Conservation (phyloP, 768 basidiomycete genomes). For the Krasilnikovozyma curviuscula region DNA sequence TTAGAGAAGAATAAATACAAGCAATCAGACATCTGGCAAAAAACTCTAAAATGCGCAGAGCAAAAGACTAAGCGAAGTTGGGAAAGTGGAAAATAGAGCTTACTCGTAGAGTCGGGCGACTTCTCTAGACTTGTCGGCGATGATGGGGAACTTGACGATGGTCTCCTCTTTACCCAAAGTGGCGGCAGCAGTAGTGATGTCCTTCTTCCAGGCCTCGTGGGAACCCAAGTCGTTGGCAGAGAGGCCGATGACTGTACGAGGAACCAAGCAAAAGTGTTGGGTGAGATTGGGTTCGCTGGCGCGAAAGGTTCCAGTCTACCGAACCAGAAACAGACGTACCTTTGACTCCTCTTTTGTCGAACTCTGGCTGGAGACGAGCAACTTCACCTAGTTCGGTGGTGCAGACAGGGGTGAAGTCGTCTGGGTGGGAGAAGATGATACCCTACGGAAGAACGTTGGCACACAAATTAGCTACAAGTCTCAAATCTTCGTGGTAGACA, state of each 20-base stretch:
- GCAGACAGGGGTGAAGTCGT: constrained; percentile 25
- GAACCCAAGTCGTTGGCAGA: constrained; percentile 73
- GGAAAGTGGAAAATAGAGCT: no score
- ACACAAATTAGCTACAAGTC: neutral
- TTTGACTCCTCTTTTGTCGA: constrained; percentile 72
- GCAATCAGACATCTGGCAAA: no score
- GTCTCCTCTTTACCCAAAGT: constrained; percentile 32
- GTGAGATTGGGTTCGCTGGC: neutral
- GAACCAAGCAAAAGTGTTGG: constrained; percentile 8
- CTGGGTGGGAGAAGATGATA: constrained; percentile 84
- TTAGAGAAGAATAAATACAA: no score
- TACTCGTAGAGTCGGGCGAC: constrained; percentile 68
- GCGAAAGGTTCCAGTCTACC: neutral
- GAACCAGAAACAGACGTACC: constrained; percentile 34
- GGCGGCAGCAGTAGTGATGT: constrained; percentile 22
- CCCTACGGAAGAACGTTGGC: neutral
- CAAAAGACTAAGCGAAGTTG: no score
- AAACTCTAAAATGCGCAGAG: no score
- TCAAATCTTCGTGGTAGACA: constrained; percentile 23
- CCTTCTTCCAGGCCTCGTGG: constrained; percentile 73
- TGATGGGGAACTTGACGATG: constrained; percentile 79
- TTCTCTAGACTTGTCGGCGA: constrained; percentile 74
- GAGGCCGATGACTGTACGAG: constrained; percentile 33
- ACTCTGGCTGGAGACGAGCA: constrained; percentile 66
- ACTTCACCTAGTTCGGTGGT: constrained; percentile 93